Percentiles rank a stretch among this genome's conserved stretches.
phyloP scores from a whole-genome alignment of 192 early-diverging fungal species.

The Mortierella antarctica region DNA sequence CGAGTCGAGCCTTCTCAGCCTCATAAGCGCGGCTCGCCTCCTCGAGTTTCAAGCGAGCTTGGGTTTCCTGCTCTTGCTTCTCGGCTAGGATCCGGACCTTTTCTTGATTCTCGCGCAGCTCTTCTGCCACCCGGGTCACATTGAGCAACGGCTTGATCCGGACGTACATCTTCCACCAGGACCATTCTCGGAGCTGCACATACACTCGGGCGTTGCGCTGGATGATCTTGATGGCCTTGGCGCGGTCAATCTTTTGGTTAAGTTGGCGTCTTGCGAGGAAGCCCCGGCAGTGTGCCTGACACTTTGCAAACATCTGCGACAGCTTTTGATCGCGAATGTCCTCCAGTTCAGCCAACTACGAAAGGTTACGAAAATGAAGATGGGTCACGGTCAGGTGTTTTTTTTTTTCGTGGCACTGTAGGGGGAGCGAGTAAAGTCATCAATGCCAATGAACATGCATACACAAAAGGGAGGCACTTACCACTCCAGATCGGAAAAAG shows the following conservation, averaged over 20 bases:
- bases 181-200: conserved; percentile 89
- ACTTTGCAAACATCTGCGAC: conserved; percentile 80
- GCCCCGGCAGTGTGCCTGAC: conserved; percentile 91
- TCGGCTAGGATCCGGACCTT: conserved; percentile 78
- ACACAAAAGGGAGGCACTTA: conserved; percentile 52
- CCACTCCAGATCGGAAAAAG: conserved; percentile 95
- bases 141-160: conserved; percentile 91
- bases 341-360: conserved; percentile 89
- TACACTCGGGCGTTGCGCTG: conserved; percentile 95
- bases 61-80: conserved; percentile 69
- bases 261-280: conserved; percentile 77
- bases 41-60: conserved; percentile 68
- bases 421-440: neutral
- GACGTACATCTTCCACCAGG: conserved; percentile 96
- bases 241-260: conserved; percentile 70
- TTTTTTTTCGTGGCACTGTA: neutral
- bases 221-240: conserved; percentile 87
- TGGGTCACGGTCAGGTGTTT: neutral
- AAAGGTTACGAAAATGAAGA: neutral
- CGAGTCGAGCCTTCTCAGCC: conserved; percentile 74
- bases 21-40: conserved; percentile 68
- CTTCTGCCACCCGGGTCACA: conserved; percentile 84
- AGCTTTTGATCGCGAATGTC: conserved; percentile 89
- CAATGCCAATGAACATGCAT: neutral
- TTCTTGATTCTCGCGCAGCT: conserved; percentile 79